A percentile compares a stretch with the other conserved stretches of the same genome.
Conservation (phyloP, 306 rosid genomes). For the Dryas octopetala region DNA sequence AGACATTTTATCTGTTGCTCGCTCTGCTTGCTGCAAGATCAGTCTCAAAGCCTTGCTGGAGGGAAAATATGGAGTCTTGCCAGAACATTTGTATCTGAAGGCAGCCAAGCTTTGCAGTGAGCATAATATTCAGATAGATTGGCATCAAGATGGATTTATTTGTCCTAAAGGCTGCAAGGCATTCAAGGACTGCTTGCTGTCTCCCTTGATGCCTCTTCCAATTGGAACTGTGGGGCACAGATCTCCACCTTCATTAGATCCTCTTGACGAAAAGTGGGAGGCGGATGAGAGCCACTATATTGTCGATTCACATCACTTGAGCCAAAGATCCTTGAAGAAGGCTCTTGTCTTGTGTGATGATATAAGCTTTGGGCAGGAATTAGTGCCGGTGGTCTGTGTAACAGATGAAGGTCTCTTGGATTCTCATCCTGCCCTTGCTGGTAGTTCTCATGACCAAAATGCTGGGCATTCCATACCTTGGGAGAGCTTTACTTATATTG, state of each 20-base stretch:
- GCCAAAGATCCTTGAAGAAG: slow-evolving; percentile 45
- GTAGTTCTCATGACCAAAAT: slow-evolving; percentile 44
- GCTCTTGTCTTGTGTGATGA: slow-evolving; percentile 68
- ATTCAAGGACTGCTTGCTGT: slow-evolving; percentile 46
- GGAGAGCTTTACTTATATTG: slow-evolving; percentile 74
- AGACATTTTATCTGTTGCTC: slow-evolving; percentile 73
- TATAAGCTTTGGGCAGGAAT: slow-evolving; percentile 89
- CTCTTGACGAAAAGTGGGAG: slow-evolving; percentile 55
- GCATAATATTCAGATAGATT: slow-evolving; percentile 49
- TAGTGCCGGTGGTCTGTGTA: slow-evolving; percentile 71
- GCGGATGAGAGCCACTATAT: slow-evolving; percentile 76
- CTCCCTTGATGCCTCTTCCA: slow-evolving; percentile 61
- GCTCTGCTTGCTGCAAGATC: slow-evolving; percentile 78
- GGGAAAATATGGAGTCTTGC: slow-evolving; percentile 71
- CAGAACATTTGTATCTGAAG: slow-evolving; percentile 74
- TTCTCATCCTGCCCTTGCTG: slow-evolving; percentile 42
- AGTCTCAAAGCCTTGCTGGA: slow-evolving; percentile 63
- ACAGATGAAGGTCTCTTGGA: slow-evolving; percentile 59
- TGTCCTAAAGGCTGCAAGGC: slow-evolving; percentile 75
- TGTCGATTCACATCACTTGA: slow-evolving; percentile 52
- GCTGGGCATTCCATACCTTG: slow-evolving; percentile 54
- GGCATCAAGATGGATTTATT: slow-evolving; percentile 79
- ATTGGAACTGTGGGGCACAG: slow-evolving; percentile 34
- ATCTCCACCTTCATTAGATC: slow-evolving; percentile 35
- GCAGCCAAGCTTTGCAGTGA: slow-evolving; percentile 95